Evolutionary conservation across 116 monocot genomes (phyloP).

Genomic region (Trichopus zeylanicus): DNA sequence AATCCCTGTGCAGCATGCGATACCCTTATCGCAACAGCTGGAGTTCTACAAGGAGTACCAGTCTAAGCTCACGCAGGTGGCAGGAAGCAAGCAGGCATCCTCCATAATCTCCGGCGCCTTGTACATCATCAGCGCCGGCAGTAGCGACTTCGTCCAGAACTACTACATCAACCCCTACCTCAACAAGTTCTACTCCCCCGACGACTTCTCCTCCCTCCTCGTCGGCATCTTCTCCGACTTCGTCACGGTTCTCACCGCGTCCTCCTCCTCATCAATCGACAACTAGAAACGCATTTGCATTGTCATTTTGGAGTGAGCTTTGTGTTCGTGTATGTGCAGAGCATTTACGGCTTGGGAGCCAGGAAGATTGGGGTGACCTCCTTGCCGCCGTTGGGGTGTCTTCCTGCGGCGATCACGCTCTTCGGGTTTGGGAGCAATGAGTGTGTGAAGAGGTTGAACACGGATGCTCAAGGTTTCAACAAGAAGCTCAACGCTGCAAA

Average conservation of each 20-base stretch:
- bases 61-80: conserved; percentile 49
- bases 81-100: conserved; percentile 38
- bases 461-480: conserved; percentile 68
- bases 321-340: conserved; percentile 16
- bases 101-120: conserved; percentile 55
- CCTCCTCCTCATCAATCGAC: too few relatives aligned
- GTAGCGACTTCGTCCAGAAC: conserved; percentile 77
- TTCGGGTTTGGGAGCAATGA: conserved; percentile 66
- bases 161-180: conserved; percentile 83
- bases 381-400: conserved; percentile 71
- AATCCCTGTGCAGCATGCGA: conserved; percentile 66
- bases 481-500: conserved; percentile 39
- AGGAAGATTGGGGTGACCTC: conserved; percentile 74
- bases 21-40: conserved; percentile 67
- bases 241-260: conserved; percentile 45
- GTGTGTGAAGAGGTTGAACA: conserved; percentile 57
- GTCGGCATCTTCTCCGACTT: conserved; percentile 51
- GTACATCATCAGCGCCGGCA: conserved; percentile 60
- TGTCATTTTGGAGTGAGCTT: too few relatives aligned
- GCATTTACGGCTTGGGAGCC: conserved; percentile 61
- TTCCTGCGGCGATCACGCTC: conserved; percentile 65
- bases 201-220: conserved; percentile 50
- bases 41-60: conserved; percentile 81
- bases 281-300: too few relatives aligned
- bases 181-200: conserved; percentile 49